Conservation (phyloP, 495 filamentous ascomycete species). For the Xylaria curta region DNA sequence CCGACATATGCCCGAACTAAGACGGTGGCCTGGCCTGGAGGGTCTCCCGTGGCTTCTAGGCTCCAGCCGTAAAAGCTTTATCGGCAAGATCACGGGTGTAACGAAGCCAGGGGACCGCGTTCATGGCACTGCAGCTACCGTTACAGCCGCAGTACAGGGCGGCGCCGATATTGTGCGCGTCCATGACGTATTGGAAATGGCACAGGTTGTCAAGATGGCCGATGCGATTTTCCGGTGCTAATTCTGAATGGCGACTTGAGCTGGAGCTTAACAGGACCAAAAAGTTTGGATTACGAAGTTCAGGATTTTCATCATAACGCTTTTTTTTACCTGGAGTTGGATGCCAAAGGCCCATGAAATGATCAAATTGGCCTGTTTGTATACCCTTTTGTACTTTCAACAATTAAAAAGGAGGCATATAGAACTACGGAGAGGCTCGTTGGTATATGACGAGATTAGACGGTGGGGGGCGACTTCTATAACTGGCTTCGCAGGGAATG, state of each 20-base stretch:
- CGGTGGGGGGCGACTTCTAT: background rate
- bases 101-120: conserved; percentile 61
- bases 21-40: conserved; percentile 66
- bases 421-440: background rate
- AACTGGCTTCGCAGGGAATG: background rate
- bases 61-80: conserved; percentile 87
- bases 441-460: background rate
- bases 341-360: background rate
- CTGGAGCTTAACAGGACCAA: background rate
- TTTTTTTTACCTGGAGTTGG: background rate
- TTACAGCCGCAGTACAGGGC: conserved; percentile 85
- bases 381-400: conserved; percentile 14
- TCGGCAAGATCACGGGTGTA: conserved; percentile 83
- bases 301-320: background rate
- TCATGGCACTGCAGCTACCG: conserved; percentile 89
- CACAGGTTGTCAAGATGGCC: conserved; percentile 82
- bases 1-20: conserved; percentile 66
- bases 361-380: background rate
- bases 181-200: conserved; percentile 93
- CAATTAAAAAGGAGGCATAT: conserved; percentile 12
- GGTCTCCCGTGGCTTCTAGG: conserved; percentile 90
- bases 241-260: background rate
- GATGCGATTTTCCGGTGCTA: conserved; percentile 82
- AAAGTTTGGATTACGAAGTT: background rate
- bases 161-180: conserved; percentile 95